Conservation (phyloP, 257 asterid species). For the Thymus quinquecostatus region DNA sequence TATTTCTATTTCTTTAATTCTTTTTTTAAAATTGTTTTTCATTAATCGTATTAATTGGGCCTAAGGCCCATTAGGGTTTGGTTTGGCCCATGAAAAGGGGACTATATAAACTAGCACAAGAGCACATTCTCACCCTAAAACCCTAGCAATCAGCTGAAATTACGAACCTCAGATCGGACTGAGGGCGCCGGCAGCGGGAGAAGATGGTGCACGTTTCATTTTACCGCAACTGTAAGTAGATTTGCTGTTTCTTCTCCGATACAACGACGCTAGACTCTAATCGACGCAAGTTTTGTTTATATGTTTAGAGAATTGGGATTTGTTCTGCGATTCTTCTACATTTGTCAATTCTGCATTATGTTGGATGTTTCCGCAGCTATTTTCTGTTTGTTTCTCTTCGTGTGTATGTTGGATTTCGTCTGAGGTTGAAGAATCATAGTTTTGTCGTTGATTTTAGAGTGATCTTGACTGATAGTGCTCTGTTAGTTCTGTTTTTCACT, state of each 20-base stretch:
- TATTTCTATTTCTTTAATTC: too few relatives aligned
- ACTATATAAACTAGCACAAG: neutral
- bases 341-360: neutral
- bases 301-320: neutral
- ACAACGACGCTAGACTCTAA: neutral
- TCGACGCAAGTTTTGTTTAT: neutral
- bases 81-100: slow-evolving; percentile 24
- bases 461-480: neutral
- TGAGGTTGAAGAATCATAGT: neutral
- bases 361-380: neutral
- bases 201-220: slow-evolving; percentile 51
- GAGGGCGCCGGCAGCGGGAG: slow-evolving; percentile 31
- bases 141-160: slow-evolving; percentile 17
- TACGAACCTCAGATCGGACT: slow-evolving; percentile 32
- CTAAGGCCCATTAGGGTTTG: slow-evolving; percentile 33
- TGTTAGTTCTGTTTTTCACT: neutral
- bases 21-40: too few relatives aligned
- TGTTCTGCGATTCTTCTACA: neutral
- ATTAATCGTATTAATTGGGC: neutral
- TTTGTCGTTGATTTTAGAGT: neutral
- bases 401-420: neutral
- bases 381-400: neutral
- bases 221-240: slow-evolving; percentile 49
- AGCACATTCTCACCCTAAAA: neutral
- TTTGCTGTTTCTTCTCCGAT: neutral